Evolutionary conservation across 805 yeast species (phyloP).

Genomic region (Naumovozyma castellii): DNA sequence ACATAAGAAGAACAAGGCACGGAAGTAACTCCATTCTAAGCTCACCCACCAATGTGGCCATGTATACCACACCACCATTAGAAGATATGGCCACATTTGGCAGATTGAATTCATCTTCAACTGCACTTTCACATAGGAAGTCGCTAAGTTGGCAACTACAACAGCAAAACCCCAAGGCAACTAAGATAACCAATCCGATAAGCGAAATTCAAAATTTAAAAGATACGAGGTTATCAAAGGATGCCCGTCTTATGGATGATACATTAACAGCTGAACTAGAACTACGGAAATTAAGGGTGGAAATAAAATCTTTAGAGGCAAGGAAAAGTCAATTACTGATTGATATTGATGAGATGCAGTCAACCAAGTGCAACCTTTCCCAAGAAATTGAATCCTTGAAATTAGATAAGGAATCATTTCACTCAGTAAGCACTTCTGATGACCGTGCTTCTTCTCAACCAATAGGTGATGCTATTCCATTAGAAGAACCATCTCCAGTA

Average conservation of each 20-base stretch:
- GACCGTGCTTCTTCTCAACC: neutral
- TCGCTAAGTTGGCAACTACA: neutral
- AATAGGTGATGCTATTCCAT: neutral
- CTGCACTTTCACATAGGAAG: neutral
- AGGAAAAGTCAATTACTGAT: slow-evolving; percentile 3
- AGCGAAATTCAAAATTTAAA: neutral
- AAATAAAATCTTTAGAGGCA: slow-evolving; percentile 3
- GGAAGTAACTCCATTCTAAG: neutral
- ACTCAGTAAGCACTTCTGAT: neutral
- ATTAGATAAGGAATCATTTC: slow-evolving; percentile 2
- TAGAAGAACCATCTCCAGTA: slow-evolving; percentile 6
- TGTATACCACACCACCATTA: slow-evolving; percentile 16
- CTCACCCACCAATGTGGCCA: slow-evolving; percentile 12
- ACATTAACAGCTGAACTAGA: neutral
- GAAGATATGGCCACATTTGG: slow-evolving; percentile 9
- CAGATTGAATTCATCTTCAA: slow-evolving; percentile 5
- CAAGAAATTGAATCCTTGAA: slow-evolving; percentile 3
- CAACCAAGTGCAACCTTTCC: neutral
- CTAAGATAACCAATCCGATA: neutral
- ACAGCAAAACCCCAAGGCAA: neutral
- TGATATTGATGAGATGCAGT: slow-evolving; percentile 1
- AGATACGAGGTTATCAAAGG: neutral
- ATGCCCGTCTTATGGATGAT: neutral
- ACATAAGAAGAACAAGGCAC: neutral
- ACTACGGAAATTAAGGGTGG: slow-evolving; percentile 1